These are phyloP conservation scores for Bretziella fagacearum DNA, from an alignment of 2,329 filamentous ascomycete genomes.

Conservation along the genomic window DNA sequence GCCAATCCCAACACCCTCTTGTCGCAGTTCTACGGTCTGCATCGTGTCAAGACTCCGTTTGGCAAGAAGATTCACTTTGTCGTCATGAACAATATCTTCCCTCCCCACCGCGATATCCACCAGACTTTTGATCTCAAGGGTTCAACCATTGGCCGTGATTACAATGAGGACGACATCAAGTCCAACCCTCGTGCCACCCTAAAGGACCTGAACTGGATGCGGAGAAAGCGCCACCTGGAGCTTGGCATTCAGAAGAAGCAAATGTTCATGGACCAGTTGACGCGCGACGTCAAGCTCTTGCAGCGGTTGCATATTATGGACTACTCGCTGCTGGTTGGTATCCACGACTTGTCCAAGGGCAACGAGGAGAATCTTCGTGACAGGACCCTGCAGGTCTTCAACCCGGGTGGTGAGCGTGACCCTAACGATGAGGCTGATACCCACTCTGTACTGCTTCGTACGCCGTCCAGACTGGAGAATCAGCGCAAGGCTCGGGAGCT, in stretches of 20 bases:
- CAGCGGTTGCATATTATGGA: constrained; percentile 95
- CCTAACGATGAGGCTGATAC: constrained; percentile 37
- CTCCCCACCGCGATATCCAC: constrained; percentile 92
- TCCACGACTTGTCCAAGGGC: constrained; percentile 76
- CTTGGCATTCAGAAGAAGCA: constrained; percentile 78
- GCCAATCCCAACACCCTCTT: constrained; percentile 92
- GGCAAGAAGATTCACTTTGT: constrained; percentile 98
- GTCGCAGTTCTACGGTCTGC: constrained; percentile 93
- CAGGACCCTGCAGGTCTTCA: constrained; percentile 87
- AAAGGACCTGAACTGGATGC: constrained; percentile 94
- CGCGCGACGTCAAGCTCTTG: constrained; percentile 69
- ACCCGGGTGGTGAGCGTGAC: constrained; percentile 43
- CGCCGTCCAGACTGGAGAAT: constrained; percentile 84
- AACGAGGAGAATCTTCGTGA: constrained; percentile 86
- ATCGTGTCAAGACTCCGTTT: constrained; percentile 95
- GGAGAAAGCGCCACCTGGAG: constrained; percentile 69
- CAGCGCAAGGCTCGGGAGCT: constrained; percentile 81
- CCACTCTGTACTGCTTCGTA: constrained; percentile 57
- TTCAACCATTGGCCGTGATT: constrained; percentile 84
- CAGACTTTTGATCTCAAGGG: constrained; percentile 94
- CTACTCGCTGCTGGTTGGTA: constrained; percentile 86
- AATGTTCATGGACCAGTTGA: constrained; percentile 75
- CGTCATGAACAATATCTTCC: constrained; percentile 99
- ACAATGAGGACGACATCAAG: constrained; percentile 70
- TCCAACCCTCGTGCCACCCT: constrained; percentile 82